Evolutionary conservation across 2,329 filamentous ascomycete species (phyloP).

Genomic region (Dactylellina cionopaga): DNA sequence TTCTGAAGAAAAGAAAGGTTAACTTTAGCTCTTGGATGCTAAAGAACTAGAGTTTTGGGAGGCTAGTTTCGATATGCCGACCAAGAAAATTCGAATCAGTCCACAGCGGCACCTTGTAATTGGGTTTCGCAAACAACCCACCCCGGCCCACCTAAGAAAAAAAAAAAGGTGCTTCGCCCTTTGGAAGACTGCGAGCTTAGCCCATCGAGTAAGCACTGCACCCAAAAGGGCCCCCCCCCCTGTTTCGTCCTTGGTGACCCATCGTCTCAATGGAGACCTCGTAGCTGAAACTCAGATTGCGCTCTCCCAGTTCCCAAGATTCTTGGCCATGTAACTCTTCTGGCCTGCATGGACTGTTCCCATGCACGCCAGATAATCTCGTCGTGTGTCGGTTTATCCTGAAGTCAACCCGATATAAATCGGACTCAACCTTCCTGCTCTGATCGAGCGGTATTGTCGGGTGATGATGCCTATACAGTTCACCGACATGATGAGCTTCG

Average conservation of each 20-base stretch:
- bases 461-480: too few relatives aligned
- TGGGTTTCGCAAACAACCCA: not conserved
- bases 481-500: too few relatives aligned
- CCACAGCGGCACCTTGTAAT: not conserved
- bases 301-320: constrained; percentile 17
- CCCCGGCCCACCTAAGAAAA: not conserved
- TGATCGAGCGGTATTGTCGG: too few relatives aligned
- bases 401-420: too few relatives aligned
- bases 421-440: too few relatives aligned
- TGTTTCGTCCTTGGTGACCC: constrained; percentile 24
- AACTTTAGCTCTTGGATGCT: constrained; percentile 17
- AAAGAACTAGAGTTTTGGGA: not conserved
- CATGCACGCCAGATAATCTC: constrained; percentile 5
- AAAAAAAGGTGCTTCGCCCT: too few relatives aligned
- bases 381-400: too few relatives aligned
- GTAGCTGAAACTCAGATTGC: constrained; percentile 28
- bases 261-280: constrained; percentile 11
- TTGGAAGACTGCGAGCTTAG: too few relatives aligned
- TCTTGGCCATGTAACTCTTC: constrained; percentile 33
- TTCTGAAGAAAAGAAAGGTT: constrained; percentile 4
- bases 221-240: constrained; percentile 8
- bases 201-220: constrained; percentile 26
- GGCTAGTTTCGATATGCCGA: constrained; percentile 27
- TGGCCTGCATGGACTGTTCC: constrained; percentile 22
- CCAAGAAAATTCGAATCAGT: not conserved